Base-by-base conservation (phyloP, 176 grass and related monocot species). In the Musa itinerans region DNA sequence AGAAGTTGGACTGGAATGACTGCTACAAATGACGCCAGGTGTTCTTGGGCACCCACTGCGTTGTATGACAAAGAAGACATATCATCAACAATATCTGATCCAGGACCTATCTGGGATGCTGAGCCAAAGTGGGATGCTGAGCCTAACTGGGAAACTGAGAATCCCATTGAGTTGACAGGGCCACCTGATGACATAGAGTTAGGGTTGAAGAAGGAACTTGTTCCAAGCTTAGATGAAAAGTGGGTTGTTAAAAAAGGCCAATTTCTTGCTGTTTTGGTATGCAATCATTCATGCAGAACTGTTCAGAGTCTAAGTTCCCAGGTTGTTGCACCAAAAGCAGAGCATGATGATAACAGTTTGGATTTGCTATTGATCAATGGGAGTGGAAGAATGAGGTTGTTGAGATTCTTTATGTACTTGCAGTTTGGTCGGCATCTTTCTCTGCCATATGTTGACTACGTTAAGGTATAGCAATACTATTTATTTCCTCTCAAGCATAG, bases 261-360 rank as follows among this genome's bases (percentile, higher is more conserved):
- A 61, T 99, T 91, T 83, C 89, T 95, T 72, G 91, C 84, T 87
- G 86, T 99, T 65, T 82, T 99, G 84, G 85, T 95, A 73, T 99
- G 96, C 78, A 99, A 99, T 48, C 96, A 92, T 81, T 92, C 96
- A 52, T 99, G 96, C 81, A 92, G 70, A 74, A 99, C 91, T 0
- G 96, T 99, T 67, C 96, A 99, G 81, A 99, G 96, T 83, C 82
- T 99, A 82, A 99, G 91, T 84, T 99, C 91, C 29, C 96, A 92
- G 74, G 87, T 95, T 72, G 66, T 99, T 64, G 96, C 91, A 10
- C 95, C 95, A 12, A 92, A 89, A 69, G 95, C 95, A 9, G 86
- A 80, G 62, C 90, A 91, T 81, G 95, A 99, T 82, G 95, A 99
- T 75, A 85, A 89, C 75, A 87, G 80, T 84, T 87, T 99, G 73